These are phyloP conservation scores for Lepraria neglecta DNA, from an alignment of 495 filamentous ascomycete species.

Conservation along the genomic window DNA sequence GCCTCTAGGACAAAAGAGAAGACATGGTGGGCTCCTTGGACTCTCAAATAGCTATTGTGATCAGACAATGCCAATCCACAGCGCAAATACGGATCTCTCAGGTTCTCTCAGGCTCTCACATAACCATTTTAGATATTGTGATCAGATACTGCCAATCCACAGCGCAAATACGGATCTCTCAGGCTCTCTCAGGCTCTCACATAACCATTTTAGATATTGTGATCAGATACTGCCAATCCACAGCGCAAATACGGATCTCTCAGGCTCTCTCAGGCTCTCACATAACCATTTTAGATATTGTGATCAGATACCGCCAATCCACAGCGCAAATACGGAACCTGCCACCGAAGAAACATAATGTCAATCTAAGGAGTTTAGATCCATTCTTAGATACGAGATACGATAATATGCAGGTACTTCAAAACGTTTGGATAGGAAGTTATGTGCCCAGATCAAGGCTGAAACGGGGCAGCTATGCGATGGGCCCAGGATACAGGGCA, in stretches of 20 bases:
- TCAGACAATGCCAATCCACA: background rate
- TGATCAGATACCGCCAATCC: background rate
- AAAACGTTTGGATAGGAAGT: background rate
- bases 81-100: background rate
- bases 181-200: background rate
- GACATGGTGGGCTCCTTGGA: background rate
- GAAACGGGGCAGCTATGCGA: no score
- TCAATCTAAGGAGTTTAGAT: background rate
- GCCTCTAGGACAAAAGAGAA: background rate
- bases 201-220: background rate
- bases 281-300: background rate
- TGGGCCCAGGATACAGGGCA: background rate
- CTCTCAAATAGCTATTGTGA: background rate
- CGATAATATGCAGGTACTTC: background rate
- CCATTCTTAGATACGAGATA: no score
- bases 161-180: background rate
- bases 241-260: background rate
- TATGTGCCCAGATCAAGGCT: no score
- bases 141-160: background rate
- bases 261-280: background rate
- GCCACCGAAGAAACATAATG: background rate
- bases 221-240: background rate
- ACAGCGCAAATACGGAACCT: background rate
- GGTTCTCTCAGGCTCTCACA: background rate
- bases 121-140: background rate